Percentiles rank a stretch among this genome's conserved stretches.
These are phyloP conservation scores for Pleurotus pulmonarius DNA, from an alignment of 768 basidiomycete genomes.

Conservation along the genomic window DNA sequence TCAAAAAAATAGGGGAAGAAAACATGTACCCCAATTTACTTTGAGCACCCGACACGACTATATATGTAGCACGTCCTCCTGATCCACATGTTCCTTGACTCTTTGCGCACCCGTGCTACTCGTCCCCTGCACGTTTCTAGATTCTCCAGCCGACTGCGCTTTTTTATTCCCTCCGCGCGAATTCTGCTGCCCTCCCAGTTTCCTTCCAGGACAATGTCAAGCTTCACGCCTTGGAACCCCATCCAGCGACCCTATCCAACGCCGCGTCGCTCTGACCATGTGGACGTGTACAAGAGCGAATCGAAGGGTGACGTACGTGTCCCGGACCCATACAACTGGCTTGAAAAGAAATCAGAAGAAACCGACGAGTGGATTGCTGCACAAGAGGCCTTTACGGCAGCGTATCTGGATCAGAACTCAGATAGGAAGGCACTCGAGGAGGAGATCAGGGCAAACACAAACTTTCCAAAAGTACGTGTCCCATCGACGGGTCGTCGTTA, in stretches of 20 bases:
- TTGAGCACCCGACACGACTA: constrained; percentile 7
- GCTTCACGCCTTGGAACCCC: constrained; percentile 45
- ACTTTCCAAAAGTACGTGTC: constrained; percentile 38
- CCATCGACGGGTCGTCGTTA: background rate
- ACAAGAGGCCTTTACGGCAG: constrained; percentile 56
- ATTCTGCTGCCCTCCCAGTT: background rate
- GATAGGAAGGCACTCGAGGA: constrained; percentile 55
- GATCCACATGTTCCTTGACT: constrained; percentile 3
- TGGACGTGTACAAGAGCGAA: constrained; percentile 68
- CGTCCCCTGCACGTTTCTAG: constrained; percentile 6
- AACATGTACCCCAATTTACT: background rate
- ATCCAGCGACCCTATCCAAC: constrained; percentile 50
- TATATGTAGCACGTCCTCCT: constrained; percentile 6
- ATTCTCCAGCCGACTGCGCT: background rate
- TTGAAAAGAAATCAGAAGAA: constrained; percentile 61
- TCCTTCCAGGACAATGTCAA: background rate
- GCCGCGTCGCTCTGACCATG: constrained; percentile 61
- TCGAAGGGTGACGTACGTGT: constrained; percentile 59
- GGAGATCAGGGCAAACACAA: constrained; percentile 43
- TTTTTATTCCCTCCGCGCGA: constrained; percentile 1
- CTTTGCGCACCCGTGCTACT: constrained; percentile 1
- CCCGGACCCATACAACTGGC: constrained; percentile 71
- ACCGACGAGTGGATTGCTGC: constrained; percentile 61
- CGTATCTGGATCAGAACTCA: constrained; percentile 61
- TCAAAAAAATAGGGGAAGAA: background rate